phyloP scores from a whole-genome alignment of 2,329 filamentous ascomycete species.

The Seiridium unicorne region DNA sequence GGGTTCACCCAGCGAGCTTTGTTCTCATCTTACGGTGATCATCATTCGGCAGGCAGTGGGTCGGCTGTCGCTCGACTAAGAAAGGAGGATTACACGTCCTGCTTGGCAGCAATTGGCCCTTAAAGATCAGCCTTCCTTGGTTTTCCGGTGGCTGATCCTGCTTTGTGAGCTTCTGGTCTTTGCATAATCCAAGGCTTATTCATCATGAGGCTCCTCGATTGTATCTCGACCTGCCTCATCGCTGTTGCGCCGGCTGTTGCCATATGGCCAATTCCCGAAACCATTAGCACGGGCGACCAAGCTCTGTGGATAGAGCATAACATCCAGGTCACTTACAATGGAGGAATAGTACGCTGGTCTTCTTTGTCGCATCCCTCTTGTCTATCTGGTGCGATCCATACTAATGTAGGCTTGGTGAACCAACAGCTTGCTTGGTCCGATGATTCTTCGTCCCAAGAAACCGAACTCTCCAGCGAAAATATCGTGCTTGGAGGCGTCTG shows the following conservation, averaged over 20 bases:
- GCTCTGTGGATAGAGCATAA: constrained; percentile 52
- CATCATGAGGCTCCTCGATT: constrained; percentile 9
- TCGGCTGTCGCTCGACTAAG: neutral
- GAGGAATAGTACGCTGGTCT: constrained; percentile 50
- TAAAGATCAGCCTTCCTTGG: neutral
- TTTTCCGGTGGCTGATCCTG: no score
- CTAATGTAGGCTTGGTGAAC: constrained; percentile 27
- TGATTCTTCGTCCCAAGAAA: constrained; percentile 38
- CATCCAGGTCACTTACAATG: constrained; percentile 58
- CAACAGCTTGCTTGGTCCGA: constrained; percentile 47
- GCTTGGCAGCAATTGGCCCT: no score
- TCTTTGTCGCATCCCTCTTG: constrained; percentile 24
- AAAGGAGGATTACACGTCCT: no score
- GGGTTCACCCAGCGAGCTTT: neutral
- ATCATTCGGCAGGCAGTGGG: neutral
- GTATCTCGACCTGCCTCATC: constrained; percentile 34
- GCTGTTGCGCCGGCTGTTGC: constrained; percentile 43
- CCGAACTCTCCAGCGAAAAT: constrained; percentile 45
- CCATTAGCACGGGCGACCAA: constrained; percentile 48
- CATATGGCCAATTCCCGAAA: constrained; percentile 56
- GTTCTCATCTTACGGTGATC: neutral
- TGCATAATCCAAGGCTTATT: neutral
- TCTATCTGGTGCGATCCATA: constrained; percentile 12
- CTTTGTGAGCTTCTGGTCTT: no score
- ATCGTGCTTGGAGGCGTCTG: constrained; percentile 56